phyloP scores from a whole-genome alignment of 2,329 filamentous ascomycete species.

The Ilyonectria mors-panacis region DNA sequence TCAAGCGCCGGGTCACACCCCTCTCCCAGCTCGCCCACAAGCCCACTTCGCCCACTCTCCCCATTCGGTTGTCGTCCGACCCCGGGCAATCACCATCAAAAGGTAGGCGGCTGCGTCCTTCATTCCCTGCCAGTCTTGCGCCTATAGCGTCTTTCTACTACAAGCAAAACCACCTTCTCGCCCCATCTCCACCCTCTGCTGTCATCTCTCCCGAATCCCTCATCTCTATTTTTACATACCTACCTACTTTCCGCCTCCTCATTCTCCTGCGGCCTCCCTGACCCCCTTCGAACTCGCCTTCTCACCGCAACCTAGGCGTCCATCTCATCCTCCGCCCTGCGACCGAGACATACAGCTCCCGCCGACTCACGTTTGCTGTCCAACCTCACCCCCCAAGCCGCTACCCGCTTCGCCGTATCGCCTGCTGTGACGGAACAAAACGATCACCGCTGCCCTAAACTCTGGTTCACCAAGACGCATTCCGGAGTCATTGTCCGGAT shows the following conservation, averaged over 20 bases:
- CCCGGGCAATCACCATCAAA: conserved; percentile 46
- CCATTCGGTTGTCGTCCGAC: conserved; percentile 46
- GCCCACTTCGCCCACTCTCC: conserved; percentile 43
- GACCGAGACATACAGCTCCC: conserved; percentile 51
- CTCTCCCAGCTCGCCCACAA: conserved; percentile 46
- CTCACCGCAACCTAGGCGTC: conserved; percentile 44
- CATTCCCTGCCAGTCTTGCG: conserved; percentile 39
- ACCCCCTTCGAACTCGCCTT: conserved; percentile 20
- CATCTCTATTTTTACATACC: conserved; percentile 29
- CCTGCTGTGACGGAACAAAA: conserved; percentile 36
- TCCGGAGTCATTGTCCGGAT: conserved; percentile 48
- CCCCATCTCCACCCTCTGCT: conserved; percentile 40
- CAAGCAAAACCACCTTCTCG: conserved; percentile 46
- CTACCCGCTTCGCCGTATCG: conserved; percentile 40
- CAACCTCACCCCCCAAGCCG: conserved; percentile 42
- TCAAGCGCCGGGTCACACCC: conserved; percentile 53
- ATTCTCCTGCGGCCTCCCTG: conserved; percentile 11
- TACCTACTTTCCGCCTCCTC: conserved; percentile 32
- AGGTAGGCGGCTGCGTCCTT: conserved; percentile 46
- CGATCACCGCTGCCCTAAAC: conserved; percentile 34
- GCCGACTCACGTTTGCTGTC: conserved; percentile 41
- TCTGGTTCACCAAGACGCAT: conserved; percentile 39
- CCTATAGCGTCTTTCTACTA: conserved; percentile 39
- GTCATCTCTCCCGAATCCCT: conserved; percentile 31
- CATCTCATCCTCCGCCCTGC: conserved; percentile 39